Evolutionary conservation across 306 rosid genomes (phyloP).

Genomic region (Arachis hypogaea): DNA sequence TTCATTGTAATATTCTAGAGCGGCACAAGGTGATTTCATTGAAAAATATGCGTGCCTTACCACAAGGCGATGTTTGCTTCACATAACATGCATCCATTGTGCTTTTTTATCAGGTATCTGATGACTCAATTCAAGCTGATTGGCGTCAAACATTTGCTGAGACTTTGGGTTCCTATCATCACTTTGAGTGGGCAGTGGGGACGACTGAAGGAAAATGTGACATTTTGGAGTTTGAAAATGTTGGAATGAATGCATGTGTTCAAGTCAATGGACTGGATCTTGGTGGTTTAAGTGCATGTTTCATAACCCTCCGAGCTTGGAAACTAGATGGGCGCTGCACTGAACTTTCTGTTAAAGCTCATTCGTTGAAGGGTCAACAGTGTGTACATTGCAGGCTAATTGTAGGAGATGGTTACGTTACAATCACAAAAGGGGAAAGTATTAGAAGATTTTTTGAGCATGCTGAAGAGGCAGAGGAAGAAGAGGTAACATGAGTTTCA

Average conservation of each 20-base stretch:
- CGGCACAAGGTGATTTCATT: slow-evolving; percentile 17
- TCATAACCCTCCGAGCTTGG: slow-evolving; percentile 92
- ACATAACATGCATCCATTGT: slow-evolving; percentile 29
- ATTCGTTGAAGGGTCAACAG: slow-evolving; percentile 88
- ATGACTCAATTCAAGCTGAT: slow-evolving; percentile 84
- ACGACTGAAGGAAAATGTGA: slow-evolving; percentile 95
- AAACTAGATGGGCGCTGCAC: slow-evolving; percentile 90
- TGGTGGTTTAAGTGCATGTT: slow-evolving; percentile 81
- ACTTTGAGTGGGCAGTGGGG: slow-evolving; percentile 99
- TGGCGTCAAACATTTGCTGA: slow-evolving; percentile 92
- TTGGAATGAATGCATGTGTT: slow-evolving; percentile 86
- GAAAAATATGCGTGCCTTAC: no score
- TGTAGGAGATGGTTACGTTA: slow-evolving; percentile 89
- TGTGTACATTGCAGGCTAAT: slow-evolving; percentile 94
- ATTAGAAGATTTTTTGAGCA: slow-evolving; percentile 94
- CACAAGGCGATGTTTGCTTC: slow-evolving; percentile 3
- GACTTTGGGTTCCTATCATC: slow-evolving; percentile 78
- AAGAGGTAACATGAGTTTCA: slow-evolving; percentile 73
- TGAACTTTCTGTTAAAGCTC: slow-evolving; percentile 93
- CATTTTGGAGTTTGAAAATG: slow-evolving; percentile 90
- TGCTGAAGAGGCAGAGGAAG: slow-evolving; percentile 99
- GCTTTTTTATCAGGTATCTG: slow-evolving; percentile 68
- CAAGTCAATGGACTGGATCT: slow-evolving; percentile 80
- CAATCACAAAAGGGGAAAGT: slow-evolving; percentile 92
- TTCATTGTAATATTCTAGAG: slow-evolving; percentile 26